These are phyloP conservation scores for Phytophthora pinifolia DNA, from an alignment of 352 stramenopile species.

Conservation along the genomic window DNA sequence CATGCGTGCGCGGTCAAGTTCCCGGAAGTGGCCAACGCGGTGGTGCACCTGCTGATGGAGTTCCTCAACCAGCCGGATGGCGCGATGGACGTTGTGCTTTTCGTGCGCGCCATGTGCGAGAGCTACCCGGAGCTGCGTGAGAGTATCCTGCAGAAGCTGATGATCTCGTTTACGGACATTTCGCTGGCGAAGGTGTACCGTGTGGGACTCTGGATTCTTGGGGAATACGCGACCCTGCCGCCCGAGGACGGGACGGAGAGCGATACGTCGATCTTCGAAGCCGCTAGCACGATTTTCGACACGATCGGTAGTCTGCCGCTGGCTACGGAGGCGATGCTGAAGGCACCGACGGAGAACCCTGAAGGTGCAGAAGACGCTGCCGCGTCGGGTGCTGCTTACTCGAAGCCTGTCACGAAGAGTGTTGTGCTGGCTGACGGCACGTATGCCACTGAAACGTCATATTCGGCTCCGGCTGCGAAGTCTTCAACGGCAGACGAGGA, in stretches of 20 bases:
- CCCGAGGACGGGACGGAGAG: constrained; percentile 42
- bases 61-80: constrained; percentile 95
- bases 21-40: constrained; percentile 96
- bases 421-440: constrained; percentile 98
- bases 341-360: constrained; percentile 31
- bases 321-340: constrained; percentile 52
- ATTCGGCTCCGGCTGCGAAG: constrained; percentile 54
- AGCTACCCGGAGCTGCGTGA: constrained; percentile 93
- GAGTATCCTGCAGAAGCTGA: constrained; percentile 94
- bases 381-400: constrained; percentile 49
- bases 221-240: constrained; percentile 87
- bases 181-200: constrained; percentile 95
- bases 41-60: constrained; percentile 99
- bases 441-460: constrained; percentile 98
- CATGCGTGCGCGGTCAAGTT: constrained; percentile 98
- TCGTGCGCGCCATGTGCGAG: constrained; percentile 98
- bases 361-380: constrained; percentile 28
- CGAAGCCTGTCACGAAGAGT: constrained; percentile 96
- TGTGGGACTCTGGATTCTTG: constrained; percentile 97
- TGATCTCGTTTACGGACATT: constrained; percentile 95
- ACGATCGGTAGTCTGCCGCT: constrained; percentile 82
- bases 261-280: constrained; percentile 77
- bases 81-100: constrained; percentile 98
- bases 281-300: constrained; percentile 88
- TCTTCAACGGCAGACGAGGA: constrained; percentile 57